Base-by-base conservation (phyloP, 371 early-diverging fungal genomes). In the Nematocida sp. region DNA sequence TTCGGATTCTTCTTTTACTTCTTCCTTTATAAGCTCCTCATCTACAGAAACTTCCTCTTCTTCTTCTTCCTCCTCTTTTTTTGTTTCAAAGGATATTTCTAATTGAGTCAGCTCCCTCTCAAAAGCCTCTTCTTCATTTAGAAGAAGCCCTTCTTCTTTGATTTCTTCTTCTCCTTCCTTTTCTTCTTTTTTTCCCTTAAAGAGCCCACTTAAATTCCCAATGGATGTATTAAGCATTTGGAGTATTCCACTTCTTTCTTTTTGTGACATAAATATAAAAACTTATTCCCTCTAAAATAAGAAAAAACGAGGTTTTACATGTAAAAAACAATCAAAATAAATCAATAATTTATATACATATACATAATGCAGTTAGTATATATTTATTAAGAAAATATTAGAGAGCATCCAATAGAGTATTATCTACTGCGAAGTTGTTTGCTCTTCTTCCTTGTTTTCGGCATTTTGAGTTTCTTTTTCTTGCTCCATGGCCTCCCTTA, bases 221-320 rank as follows among this genome's bases (percentile, higher is more conserved):
- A 71, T 71, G 26, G 75, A 71, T 30, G 75, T 71, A 49, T 71
- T 71, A 25, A 71, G 55, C 75, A 71, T 71, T 51, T 53, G 51
- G 35, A 71, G 57, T n/a, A 71, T n/a, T 30, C 61, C 48, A 13
- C 69, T 71, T 61, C 39, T 71, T 49, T 71, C 75, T 39, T 71
- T 49, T 57, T 57, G 60, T n/a, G 18, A 18, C 75, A 71, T 71
- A 63, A 71, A 71, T 36, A 57, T 30, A 56, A 71, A 71, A 71
- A 13, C n/a, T n/a, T 42, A 42, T 42, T 42, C 18, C 42, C 18
- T 42, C 42, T 42, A 42, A 42, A 42, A 42, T 7, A 42, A 11
- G 11, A 42, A 42, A 7, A 42, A 18, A 11, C 18, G 42, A 42
- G 7, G 42, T n/a, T n/a, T n/a, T 7, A 42, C 18, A 42, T 7